Evolutionary conservation across 179 eudicot species (phyloP), one percentile per base, ranked within the genome.

Genomic region (Spinacia oleracea): DNA sequence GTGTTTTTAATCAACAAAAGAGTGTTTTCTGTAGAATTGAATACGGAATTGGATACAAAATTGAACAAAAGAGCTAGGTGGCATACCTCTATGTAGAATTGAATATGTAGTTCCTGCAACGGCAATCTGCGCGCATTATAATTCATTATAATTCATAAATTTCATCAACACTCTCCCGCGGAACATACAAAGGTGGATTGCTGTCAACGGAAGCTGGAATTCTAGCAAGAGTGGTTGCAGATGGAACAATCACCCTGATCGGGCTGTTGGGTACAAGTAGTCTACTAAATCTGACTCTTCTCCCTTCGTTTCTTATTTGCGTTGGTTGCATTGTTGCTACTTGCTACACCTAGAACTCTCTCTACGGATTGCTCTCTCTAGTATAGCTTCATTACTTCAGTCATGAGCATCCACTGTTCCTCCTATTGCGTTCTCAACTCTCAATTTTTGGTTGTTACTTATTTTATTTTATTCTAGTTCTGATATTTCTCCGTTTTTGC

Each of bases 151-250:
- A n/a, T n/a, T n/a, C n/a, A n/a, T n/a, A n/a, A 3, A 94, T 94
- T 96, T 92, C 98, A 35, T 92, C 93, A 0, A 84, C 96, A 80
- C 93, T 94, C 64, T 83, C 96, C 20, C 91, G 90, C 29, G 97
- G 98, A 72, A 92, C 98, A 16, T 94, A 87, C 86, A 94, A 94
- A 42, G 98, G 96, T 0, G 98, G 98, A 23, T 65, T 94, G 21
- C 90, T 94, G 10, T 94, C 98, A 29, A 94, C 98, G 0, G 98
- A 94, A 87, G 98, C 97, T 0, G 98, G 98, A 55, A 94, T 97
- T 1, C 78, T 94, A 27, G 98, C 98, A n/a, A 84, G 97, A 73
- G 98, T 94, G 31, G 83, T 91, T 69, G 94, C 98, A 35, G 97
- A 94, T 80, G 91, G 74, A 18, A 90, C 98, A 0, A 94, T 94